Evolutionary conservation across 768 basidiomycete species (phyloP), one percentile per base, ranked within the genome.

Genomic region (Lactarius hatsudake): DNA sequence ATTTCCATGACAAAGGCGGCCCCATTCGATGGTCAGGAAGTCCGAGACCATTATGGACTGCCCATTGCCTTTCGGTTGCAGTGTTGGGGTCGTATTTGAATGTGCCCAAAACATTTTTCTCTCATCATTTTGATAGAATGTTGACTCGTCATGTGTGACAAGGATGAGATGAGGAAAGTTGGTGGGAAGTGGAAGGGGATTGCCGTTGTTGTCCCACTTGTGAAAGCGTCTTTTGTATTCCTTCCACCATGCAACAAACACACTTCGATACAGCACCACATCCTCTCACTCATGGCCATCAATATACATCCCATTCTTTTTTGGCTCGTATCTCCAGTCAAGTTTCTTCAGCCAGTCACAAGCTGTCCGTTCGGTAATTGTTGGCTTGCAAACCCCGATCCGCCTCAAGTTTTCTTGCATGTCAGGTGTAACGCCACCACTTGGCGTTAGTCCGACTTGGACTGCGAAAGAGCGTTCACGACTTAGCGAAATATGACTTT

Each of bases 331-430:
- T 1, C 71, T 34, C 74, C 77, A 81, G 0, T 73, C 76, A 5
- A 82, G 64, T 43, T 74, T 73, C 3, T 71, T 59, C 48, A 84
- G 71, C 81, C 83, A 83, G 0, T 69, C 67, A 12, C 69, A 59
- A 18, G 80, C 82, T 0, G 79, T 83, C 0, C 72, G 48, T 59
- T 80, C 76, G 26, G 72, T 63, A 38, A 72, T 72, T 18, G 68
- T 54, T 1, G 54, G 36, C 63, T 75, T 81, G 2, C 71, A 72
- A 70, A 73, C 80, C 1, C 71, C 75, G 12, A 81, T 48, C 12
- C 72, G 76, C 5, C 74, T 61, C 2, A 84, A 69, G 79, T 78
- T 81, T 8, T 23, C 65, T 45, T 73, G 51, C 17, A 71, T 54
- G 9, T 69, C 63, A n/a, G n/a, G n/a, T n/a, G n/a, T n/a, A n/a